These are phyloP conservation scores for Plenodomus biglobosus DNA, from an alignment of 2,329 filamentous ascomycete genomes.

Conservation along the genomic window DNA sequence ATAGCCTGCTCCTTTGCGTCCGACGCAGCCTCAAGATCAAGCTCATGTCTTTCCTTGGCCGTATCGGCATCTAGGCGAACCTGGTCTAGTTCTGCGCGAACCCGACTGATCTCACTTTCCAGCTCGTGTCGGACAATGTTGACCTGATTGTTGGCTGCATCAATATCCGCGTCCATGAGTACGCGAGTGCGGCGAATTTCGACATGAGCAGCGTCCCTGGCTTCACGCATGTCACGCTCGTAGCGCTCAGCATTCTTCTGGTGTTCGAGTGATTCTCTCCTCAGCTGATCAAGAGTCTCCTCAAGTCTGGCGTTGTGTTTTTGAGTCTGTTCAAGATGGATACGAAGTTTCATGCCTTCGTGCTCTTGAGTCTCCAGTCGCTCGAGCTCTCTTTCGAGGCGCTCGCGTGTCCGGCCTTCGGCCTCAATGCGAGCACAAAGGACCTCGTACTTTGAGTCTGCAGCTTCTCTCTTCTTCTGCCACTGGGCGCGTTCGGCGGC, in stretches of 20 bases:
- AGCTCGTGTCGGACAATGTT: slow-evolving; percentile 80
- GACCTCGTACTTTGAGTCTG: slow-evolving; percentile 56
- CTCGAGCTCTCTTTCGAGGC: slow-evolving; percentile 51
- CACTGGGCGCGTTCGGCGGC: slow-evolving; percentile 79
- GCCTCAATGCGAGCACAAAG: slow-evolving; percentile 56
- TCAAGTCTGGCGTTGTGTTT: slow-evolving; percentile 67
- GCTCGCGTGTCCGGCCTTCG: slow-evolving; percentile 47
- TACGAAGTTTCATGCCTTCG: slow-evolving; percentile 74
- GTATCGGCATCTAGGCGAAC: slow-evolving; percentile 79
- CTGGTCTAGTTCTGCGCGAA: slow-evolving; percentile 75
- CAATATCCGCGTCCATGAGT: slow-evolving; percentile 78
- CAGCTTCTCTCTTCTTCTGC: slow-evolving; percentile 66
- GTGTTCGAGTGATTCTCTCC: slow-evolving; percentile 70
- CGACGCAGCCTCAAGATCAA: slow-evolving; percentile 79
- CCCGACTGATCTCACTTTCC: slow-evolving; percentile 73
- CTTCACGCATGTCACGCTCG: slow-evolving; percentile 82
- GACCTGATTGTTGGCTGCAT: slow-evolving; percentile 80
- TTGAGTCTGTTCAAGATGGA: slow-evolving; percentile 65
- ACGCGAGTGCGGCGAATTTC: slow-evolving; percentile 81
- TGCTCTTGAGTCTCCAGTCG: slow-evolving; percentile 62
- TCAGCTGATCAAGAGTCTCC: slow-evolving; percentile 54
- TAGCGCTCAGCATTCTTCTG: slow-evolving; percentile 68
- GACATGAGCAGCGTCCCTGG: slow-evolving; percentile 73
- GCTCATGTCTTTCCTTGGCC: slow-evolving; percentile 76
- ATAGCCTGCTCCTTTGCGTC: slow-evolving; percentile 65